phyloP scores from a whole-genome alignment of 805 yeast genomes.

The Nadsonia fulvescens region DNA sequence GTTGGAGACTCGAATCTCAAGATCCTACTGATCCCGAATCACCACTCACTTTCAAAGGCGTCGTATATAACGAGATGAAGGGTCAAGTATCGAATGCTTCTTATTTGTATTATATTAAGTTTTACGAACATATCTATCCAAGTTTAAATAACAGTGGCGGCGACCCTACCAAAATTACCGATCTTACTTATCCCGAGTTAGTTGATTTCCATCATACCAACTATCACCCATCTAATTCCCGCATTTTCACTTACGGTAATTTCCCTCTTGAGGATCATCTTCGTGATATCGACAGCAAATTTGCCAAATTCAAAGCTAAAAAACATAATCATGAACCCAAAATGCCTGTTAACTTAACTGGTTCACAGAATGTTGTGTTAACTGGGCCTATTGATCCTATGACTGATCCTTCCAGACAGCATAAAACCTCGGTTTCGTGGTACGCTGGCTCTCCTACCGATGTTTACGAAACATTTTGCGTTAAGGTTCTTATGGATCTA shows the following conservation, averaged over 20 bases:
- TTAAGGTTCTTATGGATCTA: conserved; percentile 52
- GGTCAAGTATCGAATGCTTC: conserved; percentile 86
- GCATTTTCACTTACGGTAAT: conserved; percentile 75
- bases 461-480: conserved; percentile 48
- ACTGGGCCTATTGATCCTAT: conserved; percentile 75
- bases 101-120: conserved; percentile 69
- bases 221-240: conserved; percentile 84
- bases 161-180: conserved; percentile 68
- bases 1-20: conserved; percentile 85
- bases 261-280: conserved; percentile 47
- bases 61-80: conserved; percentile 95
- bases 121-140: conserved; percentile 70
- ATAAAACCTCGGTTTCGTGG: conserved; percentile 80
- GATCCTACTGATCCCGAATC: conserved; percentile 35
- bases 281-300: conserved; percentile 21
- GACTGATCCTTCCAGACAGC: conserved; percentile 46
- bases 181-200: conserved; percentile 55
- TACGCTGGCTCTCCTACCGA: conserved; percentile 56
- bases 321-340: conserved; percentile 15
- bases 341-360: conserved; percentile 10
- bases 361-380: conserved; percentile 21
- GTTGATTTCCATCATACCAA: conserved; percentile 53
- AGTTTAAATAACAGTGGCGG: conserved; percentile 85
- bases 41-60: conserved; percentile 74
- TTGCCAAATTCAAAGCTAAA: conserved; percentile 4